Percentiles rank a stretch among this genome's conserved stretches.
Evolutionary conservation across 2,329 filamentous ascomycete species (phyloP).

Genomic region (Dactylellina haptotyla): DNA sequence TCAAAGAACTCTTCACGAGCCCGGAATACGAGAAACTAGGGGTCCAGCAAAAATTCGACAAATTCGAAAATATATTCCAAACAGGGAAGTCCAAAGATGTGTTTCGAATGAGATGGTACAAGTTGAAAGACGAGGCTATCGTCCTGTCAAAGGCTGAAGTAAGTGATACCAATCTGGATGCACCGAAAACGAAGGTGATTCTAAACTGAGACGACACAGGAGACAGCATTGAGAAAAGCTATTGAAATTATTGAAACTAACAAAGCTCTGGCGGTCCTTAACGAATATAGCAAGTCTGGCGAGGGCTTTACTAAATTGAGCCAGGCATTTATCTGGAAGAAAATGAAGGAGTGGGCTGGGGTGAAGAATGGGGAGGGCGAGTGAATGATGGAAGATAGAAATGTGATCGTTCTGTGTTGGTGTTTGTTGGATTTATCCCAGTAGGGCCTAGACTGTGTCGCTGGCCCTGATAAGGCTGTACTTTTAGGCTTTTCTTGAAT

Average conservation of each 20-base stretch:
- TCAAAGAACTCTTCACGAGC: constrained; percentile 14
- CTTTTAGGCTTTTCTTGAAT: no score
- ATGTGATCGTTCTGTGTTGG: background rate
- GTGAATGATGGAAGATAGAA: background rate
- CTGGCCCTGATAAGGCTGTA: background rate
- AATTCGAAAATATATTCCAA: constrained; percentile 21
- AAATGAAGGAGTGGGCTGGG: constrained; percentile 41
- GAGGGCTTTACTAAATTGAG: constrained; percentile 13
- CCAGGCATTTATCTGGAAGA: constrained; percentile 24
- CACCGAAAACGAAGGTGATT: background rate
- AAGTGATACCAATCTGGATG: background rate
- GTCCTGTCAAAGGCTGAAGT: constrained; percentile 18
- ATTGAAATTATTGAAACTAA: constrained; percentile 20
- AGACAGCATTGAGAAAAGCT: constrained; percentile 14
- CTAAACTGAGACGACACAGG: background rate
- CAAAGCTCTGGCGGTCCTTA: constrained; percentile 14
- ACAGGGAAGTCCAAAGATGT: constrained; percentile 7
- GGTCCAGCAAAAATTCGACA: background rate
- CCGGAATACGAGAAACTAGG: background rate
- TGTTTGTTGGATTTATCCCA: background rate
- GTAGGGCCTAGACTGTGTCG: background rate
- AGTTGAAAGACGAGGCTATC: constrained; percentile 15
- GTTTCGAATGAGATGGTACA: constrained; percentile 31
- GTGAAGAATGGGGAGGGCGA: background rate
- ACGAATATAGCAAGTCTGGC: constrained; percentile 6